These are phyloP conservation scores for Colletotrichum godetiae DNA, from an alignment of 2,329 filamentous ascomycete species.

Conservation along the genomic window DNA sequence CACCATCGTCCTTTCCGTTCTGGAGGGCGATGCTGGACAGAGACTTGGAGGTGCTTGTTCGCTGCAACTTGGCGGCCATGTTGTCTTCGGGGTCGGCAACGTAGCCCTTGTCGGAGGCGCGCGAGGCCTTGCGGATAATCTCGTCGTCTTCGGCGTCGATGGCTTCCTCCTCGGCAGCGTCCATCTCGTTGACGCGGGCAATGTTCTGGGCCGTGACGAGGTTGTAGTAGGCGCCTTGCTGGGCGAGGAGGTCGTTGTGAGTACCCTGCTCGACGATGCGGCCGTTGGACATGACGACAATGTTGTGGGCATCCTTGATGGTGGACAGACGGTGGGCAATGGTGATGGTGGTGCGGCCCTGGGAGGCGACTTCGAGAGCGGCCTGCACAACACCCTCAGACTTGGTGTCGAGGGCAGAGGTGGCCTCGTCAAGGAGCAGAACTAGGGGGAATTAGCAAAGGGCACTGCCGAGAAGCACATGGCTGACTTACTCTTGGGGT, in stretches of 20 bases:
- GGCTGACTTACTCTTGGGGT: conserved; percentile 75
- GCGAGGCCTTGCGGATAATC: conserved; percentile 60
- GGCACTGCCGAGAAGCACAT: conserved; percentile 11
- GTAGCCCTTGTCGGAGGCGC: conserved; percentile 53
- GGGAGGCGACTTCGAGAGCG: conserved; percentile 85
- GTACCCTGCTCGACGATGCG: conserved; percentile 93
- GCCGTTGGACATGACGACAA: conserved; percentile 90
- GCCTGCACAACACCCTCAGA: conserved; percentile 95
- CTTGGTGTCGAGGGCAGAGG: conserved; percentile 91
- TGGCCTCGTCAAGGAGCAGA: conserved; percentile 93
- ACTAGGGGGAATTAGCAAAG: conserved; percentile 54
- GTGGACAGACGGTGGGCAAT: conserved; percentile 97
- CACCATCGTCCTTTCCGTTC: conserved; percentile 61
- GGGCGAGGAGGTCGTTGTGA: conserved; percentile 81
- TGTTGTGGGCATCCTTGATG: conserved; percentile 94
- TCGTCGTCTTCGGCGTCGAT: conserved; percentile 61
- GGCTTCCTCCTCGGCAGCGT: conserved; percentile 61
- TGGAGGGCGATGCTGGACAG: conserved; percentile 78
- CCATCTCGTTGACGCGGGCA: conserved; percentile 67
- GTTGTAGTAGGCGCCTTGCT: conserved; percentile 79
- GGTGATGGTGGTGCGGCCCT: conserved; percentile 92
- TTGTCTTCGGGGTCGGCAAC: conserved; percentile 72
- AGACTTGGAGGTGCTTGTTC: conserved; percentile 66
- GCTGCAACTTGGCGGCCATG: conserved; percentile 67
- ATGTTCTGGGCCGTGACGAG: conserved; percentile 92